Evolutionary conservation across 305 asterid species (phyloP).

Genomic region (Fraxinus nigra): DNA sequence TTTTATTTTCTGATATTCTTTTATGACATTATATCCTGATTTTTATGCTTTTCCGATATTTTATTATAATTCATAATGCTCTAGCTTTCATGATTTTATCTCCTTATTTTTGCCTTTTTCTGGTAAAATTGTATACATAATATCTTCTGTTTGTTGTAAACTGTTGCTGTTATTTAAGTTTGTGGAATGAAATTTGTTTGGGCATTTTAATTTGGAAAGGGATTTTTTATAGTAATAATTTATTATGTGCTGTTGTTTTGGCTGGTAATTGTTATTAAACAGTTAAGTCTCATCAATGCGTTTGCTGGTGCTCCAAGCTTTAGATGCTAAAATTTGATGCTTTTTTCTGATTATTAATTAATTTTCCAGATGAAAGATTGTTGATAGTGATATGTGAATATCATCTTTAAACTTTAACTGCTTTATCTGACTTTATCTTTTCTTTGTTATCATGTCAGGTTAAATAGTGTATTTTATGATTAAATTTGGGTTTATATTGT

Average conservation of each 20-base stretch:
- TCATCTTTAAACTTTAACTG: not conserved
- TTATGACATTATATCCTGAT: not conserved
- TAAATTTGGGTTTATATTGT: not conserved
- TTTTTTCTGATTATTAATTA: not conserved
- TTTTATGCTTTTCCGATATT: not conserved
- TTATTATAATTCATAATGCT: not conserved
- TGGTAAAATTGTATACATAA: not conserved
- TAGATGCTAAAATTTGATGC: not conserved
- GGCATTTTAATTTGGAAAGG: not conserved
- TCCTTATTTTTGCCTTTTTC: not conserved
- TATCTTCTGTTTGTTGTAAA: not conserved
- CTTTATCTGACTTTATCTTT: not conserved
- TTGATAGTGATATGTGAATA: not conserved
- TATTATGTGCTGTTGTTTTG: not conserved
- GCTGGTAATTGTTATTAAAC: not conserved
- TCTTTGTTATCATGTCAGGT: not conserved
- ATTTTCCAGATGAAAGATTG: conserved; percentile 6
- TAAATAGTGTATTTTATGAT: not conserved
- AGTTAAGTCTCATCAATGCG: not conserved
- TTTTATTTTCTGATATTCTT: not conserved
- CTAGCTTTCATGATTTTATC: not conserved
- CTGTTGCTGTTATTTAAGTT: not conserved
- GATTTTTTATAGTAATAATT: not conserved
- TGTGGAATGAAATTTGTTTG: not conserved
- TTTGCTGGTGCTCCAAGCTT: not conserved